A percentile compares a stretch with the other conserved stretches of the same genome.
Conservation (phyloP, 2,329 filamentous ascomycete species). For the Hymenoscyphus scutula region DNA sequence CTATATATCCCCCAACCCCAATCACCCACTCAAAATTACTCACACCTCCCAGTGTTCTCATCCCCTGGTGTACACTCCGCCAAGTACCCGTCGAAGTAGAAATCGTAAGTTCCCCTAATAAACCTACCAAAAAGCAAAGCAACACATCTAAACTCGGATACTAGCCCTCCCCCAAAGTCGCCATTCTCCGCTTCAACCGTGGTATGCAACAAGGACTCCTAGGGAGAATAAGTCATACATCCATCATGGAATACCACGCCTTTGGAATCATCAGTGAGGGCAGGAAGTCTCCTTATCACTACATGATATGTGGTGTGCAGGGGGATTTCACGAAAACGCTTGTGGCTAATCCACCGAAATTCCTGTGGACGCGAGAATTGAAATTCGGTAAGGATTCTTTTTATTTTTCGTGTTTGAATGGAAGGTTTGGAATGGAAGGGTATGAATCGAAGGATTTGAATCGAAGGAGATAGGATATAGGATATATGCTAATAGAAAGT, state of each 20-base stretch:
- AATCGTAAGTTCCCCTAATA: constrained; percentile 34
- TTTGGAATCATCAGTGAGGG: constrained; percentile 45
- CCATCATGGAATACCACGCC: constrained; percentile 44
- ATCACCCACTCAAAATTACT: too few relatives aligned
- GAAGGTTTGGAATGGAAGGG: too few relatives aligned
- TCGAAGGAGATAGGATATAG: too few relatives aligned
- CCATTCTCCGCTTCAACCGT: constrained; percentile 40
- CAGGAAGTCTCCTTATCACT: constrained; percentile 38
- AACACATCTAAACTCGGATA: constrained; percentile 22
- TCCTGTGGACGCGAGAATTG: constrained; percentile 42
- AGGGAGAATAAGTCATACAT: constrained; percentile 42
- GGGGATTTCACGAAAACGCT: constrained; percentile 42
- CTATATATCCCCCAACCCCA: too few relatives aligned
- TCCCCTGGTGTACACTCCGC: constrained; percentile 42
- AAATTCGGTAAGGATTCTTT: constrained; percentile 39
- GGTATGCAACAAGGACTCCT: constrained; percentile 45
- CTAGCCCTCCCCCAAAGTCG: constrained; percentile 43
- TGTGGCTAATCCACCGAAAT: constrained; percentile 41
- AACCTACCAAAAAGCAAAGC: not conserved
- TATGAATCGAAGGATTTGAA: too few relatives aligned
- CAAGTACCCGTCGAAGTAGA: constrained; percentile 42
- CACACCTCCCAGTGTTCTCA: constrained; percentile 37
- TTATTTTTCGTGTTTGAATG: too few relatives aligned
- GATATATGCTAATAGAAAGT: constrained; percentile 20
- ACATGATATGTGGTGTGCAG: constrained; percentile 45